Base-by-base conservation (phyloP, 306 rosid species). In the Cucumis hystrix region DNA sequence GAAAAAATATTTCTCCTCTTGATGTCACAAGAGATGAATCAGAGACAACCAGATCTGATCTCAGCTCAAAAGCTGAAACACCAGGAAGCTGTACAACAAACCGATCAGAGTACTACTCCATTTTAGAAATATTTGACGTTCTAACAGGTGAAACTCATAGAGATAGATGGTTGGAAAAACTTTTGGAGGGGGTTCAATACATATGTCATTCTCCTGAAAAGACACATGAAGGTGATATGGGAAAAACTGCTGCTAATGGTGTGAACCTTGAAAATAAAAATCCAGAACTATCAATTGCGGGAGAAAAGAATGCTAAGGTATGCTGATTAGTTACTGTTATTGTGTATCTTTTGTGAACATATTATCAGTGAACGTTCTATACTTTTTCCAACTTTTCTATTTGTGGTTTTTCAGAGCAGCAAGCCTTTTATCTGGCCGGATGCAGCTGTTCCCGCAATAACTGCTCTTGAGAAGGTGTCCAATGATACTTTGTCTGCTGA, bases 101-200 rank as follows among this genome's bases (percentile, higher is more conserved):
- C 64, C 76, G 84, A 66, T 87, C 98, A 4, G 96, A 91, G 87
- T 52, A 87, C 78, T 80, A 88, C 75, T 18, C 55, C 64, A 82
- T 89, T 83, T 83, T 96, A 82, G 84, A 56, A 25, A 82, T 76
- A 45, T 88, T 82, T 67, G 84, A 87, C 9, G 92, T 75, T 40
- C 82, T 92, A 77, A 92, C 92, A 17, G 92, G 98, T 43, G 93
- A 96, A 18, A 55, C 79, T 33, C 89, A 78, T 79, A 96, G 99
- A 25, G 99, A 96, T 83, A 92, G 77, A 89, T 91, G 99, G 93
- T 79, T 91, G 91, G 97, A 91, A 88, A 89, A 82, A 80, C 88
- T 92, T 84, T 87, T 96, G 76, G 86, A 83, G 76, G 83, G 83
- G 47, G 56, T 96, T 76, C 90, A 82, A 68, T 80, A 85, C 73